Evolutionary conservation across 2,329 filamentous ascomycete species (phyloP).

Genomic region (Aaosphaeria pasadenensis): DNA sequence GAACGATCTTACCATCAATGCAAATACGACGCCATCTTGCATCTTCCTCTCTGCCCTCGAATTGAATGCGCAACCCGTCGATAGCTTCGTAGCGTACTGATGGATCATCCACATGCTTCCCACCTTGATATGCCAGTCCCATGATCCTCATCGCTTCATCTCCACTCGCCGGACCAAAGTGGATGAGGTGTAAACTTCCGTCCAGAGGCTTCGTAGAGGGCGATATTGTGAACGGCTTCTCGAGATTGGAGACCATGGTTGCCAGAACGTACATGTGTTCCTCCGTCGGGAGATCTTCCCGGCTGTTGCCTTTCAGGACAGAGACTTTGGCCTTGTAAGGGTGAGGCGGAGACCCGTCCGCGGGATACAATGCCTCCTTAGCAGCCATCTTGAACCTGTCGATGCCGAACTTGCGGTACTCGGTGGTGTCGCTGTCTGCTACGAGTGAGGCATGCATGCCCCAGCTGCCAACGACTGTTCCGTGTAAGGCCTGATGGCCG

Average conservation of each 20-base stretch:
- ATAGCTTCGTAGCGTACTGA: slow-evolving; percentile 69
- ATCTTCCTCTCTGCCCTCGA: slow-evolving; percentile 59
- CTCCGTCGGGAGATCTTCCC: slow-evolving; percentile 36
- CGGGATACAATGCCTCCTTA: slow-evolving; percentile 65
- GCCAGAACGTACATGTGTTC: slow-evolving; percentile 75
- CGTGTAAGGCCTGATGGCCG: slow-evolving; percentile 49
- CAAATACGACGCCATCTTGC: slow-evolving; percentile 79
- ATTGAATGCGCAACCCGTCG: slow-evolving; percentile 63
- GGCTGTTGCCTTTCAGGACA: slow-evolving; percentile 29
- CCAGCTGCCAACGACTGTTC: slow-evolving; percentile 85
- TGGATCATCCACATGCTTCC: slow-evolving; percentile 52
- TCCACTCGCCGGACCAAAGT: slow-evolving; percentile 67
- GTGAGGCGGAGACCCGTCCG: slow-evolving; percentile 53
- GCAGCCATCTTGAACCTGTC: slow-evolving; percentile 85
- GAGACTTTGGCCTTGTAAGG: slow-evolving; percentile 55
- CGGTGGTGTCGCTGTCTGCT: slow-evolving; percentile 82
- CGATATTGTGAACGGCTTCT: slow-evolving; percentile 78
- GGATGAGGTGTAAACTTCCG: slow-evolving; percentile 66
- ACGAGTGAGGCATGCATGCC: slow-evolving; percentile 86
- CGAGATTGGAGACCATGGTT: slow-evolving; percentile 75
- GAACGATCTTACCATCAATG: slow-evolving; percentile 86
- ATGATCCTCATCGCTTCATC: slow-evolving; percentile 74
- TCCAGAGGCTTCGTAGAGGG: slow-evolving; percentile 69
- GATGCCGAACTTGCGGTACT: slow-evolving; percentile 72
- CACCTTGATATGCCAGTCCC: slow-evolving; percentile 58